Percentiles rank a stretch among this genome's conserved stretches.
phyloP scores from a whole-genome alignment of 2,329 filamentous ascomycete genomes.

The Aspergillus vadensis region DNA sequence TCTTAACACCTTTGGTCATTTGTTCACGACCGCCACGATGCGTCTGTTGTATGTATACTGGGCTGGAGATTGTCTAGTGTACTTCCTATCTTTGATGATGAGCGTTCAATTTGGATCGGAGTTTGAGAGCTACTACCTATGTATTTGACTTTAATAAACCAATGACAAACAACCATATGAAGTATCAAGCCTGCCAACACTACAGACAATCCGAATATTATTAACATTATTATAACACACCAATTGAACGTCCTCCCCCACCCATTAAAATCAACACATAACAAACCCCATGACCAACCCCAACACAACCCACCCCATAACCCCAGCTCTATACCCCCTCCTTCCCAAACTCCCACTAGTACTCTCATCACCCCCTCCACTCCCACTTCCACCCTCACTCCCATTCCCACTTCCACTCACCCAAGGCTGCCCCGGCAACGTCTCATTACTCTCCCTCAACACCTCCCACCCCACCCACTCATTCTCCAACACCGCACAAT shows the following conservation, averaged over 20 bases:
- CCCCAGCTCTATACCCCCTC: neutral
- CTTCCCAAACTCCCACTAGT: neutral
- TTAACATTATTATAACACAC: neutral
- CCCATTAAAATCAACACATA: neutral
- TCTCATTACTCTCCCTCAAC: constrained; percentile 23
- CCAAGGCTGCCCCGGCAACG: constrained; percentile 29
- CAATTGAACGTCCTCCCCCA: neutral
- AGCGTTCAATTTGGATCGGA: neutral
- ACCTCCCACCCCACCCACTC: constrained; percentile 16
- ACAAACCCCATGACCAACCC: constrained; percentile 7
- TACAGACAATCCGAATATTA: no score
- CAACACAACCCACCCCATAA: constrained; percentile 9
- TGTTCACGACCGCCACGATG: neutral
- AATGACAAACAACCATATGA: neutral
- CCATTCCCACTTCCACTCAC: constrained; percentile 6
- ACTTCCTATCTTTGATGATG: neutral
- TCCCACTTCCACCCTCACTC: neutral
- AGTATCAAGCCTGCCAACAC: no score
- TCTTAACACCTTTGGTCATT: neutral
- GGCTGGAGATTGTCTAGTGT: neutral
- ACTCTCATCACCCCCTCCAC: neutral
- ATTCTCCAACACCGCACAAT: constrained; percentile 30
- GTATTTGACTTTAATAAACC: neutral
- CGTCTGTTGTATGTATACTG: neutral
- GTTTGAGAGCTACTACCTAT: neutral